Percentiles rank a stretch among this genome's conserved stretches.
phyloP scores from a whole-genome alignment of 352 stramenopile genomes.

The Pythium biforme region DNA sequence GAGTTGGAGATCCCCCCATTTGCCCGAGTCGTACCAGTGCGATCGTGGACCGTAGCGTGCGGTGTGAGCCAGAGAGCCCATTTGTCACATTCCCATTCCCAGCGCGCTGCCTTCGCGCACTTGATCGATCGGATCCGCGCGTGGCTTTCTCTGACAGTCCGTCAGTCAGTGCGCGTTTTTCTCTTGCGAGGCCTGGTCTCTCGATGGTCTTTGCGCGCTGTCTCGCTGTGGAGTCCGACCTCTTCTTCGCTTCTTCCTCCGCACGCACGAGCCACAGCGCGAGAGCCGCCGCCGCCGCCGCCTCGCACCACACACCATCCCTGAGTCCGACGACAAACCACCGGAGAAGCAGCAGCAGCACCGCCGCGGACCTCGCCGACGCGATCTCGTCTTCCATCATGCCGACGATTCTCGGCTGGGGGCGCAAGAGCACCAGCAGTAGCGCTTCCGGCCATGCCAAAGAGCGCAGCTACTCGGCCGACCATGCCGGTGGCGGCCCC shows the following conservation, averaged over 20 bases:
- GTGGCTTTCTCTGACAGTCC: not conserved
- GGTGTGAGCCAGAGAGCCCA: not conserved
- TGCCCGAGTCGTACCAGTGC: not conserved
- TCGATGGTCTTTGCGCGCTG: slow-evolving; percentile 28
- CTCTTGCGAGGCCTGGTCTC: slow-evolving; percentile 3
- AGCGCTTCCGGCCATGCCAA: not conserved
- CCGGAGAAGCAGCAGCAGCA: slow-evolving; percentile 1
- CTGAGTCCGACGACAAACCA: not conserved
- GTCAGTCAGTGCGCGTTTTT: not conserved
- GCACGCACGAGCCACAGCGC: slow-evolving; percentile 17
- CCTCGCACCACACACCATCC: not conserved
- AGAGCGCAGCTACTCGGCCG: not conserved
- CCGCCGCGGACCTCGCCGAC: not conserved
- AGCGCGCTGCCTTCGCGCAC: not conserved
- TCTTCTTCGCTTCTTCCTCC: slow-evolving; percentile 19
- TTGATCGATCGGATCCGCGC: too few species aligned
- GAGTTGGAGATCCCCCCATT: not conserved
- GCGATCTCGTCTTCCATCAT: slow-evolving; percentile 8
- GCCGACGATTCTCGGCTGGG: slow-evolving; percentile 22
- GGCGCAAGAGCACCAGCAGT: slow-evolving; percentile 17
- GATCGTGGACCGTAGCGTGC: not conserved
- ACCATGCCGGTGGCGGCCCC: not conserved
- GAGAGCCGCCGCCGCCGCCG: not conserved
- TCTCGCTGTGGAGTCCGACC: slow-evolving; percentile 23
- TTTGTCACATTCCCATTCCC: not conserved